phyloP scores from a whole-genome alignment of 2,329 filamentous ascomycete genomes.

The Aureobasidium namibiae region DNA sequence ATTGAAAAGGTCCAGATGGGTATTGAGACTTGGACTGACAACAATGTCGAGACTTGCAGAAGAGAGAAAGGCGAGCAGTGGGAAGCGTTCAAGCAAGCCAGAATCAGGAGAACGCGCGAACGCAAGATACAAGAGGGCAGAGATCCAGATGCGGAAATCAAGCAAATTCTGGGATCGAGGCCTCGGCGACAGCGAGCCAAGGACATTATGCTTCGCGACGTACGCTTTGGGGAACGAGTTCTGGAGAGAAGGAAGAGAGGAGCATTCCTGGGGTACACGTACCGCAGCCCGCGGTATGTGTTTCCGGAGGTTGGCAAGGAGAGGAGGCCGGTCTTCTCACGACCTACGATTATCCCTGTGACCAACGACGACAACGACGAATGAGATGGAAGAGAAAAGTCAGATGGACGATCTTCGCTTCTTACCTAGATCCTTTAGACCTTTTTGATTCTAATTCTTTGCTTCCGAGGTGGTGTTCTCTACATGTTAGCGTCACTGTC shows the following conservation, averaged over 20 bases:
- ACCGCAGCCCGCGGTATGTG: slow-evolving; percentile 37
- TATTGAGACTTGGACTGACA: slow-evolving; percentile 22
- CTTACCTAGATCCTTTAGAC: background rate
- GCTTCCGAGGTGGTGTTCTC: background rate
- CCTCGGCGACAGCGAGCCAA: slow-evolving; percentile 65
- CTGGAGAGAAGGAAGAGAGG: slow-evolving; percentile 72
- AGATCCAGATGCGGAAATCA: background rate
- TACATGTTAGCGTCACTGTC: background rate
- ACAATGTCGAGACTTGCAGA: slow-evolving; percentile 23
- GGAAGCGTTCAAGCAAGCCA: slow-evolving; percentile 23
- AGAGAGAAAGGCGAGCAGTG: slow-evolving; percentile 24
- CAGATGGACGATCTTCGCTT: background rate
- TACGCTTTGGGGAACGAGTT: slow-evolving; percentile 54
- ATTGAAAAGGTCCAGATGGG: slow-evolving; percentile 25
- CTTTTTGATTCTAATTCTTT: background rate
- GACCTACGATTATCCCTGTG: slow-evolving; percentile 12
- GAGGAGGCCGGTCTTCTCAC: background rate
- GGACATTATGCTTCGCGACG: slow-evolving; percentile 78
- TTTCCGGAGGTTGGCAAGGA: slow-evolving; percentile 2
- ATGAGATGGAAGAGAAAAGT: background rate
- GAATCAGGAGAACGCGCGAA: slow-evolving; percentile 21
- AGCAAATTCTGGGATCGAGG: slow-evolving; percentile 33
- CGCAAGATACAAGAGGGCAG: slow-evolving; percentile 8
- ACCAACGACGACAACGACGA: background rate
- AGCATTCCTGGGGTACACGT: slow-evolving; percentile 87